Conservation (phyloP, 495 filamentous ascomycete genomes). For the Bacidia rubella region DNA sequence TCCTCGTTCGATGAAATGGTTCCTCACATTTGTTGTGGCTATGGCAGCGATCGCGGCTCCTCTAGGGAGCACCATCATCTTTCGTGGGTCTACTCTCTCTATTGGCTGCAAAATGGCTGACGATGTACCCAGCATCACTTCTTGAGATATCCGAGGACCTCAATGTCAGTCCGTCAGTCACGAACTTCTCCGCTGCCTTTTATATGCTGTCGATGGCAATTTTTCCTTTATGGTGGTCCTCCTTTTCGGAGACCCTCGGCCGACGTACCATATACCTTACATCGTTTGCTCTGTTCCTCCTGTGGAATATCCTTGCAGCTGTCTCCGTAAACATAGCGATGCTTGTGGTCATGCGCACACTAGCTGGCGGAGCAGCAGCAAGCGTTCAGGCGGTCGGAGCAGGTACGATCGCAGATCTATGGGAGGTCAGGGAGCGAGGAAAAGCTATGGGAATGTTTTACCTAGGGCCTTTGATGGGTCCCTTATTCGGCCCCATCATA, state of each 20-base stretch:
- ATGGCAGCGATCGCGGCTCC: slow-evolving; percentile 64
- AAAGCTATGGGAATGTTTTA: slow-evolving; percentile 91
- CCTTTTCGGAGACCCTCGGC: slow-evolving; percentile 72
- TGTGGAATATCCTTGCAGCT: slow-evolving; percentile 64
- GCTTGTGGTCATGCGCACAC: slow-evolving; percentile 72
- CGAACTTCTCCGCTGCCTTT: slow-evolving; percentile 71
- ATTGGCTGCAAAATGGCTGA: slow-evolving; percentile 1
- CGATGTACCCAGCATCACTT: slow-evolving; percentile 46
- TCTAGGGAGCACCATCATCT: slow-evolving; percentile 73
- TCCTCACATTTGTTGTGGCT: slow-evolving; percentile 68
- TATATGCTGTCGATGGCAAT: slow-evolving; percentile 89
- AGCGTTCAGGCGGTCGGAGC: slow-evolving; percentile 83
- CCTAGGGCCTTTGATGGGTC: slow-evolving; percentile 76
- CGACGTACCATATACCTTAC: slow-evolving; percentile 73
- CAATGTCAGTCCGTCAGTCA: slow-evolving; percentile 49
- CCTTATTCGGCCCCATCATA: slow-evolving; percentile 73
- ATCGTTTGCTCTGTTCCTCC: slow-evolving; percentile 67
- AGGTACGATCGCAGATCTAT: slow-evolving; percentile 84
- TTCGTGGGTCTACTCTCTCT: slow-evolving; percentile 42
- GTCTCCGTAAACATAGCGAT: slow-evolving; percentile 64
- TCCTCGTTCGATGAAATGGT: slow-evolving; percentile 61
- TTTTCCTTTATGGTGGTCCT: slow-evolving; percentile 91
- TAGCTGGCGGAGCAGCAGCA: slow-evolving; percentile 72
- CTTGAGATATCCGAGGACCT: slow-evolving; percentile 53
- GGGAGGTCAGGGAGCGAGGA: slow-evolving; percentile 70